These are phyloP conservation scores for Colletotrichum sp. DNA, from an alignment of 2,329 filamentous ascomycete species.

Conservation along the genomic window DNA sequence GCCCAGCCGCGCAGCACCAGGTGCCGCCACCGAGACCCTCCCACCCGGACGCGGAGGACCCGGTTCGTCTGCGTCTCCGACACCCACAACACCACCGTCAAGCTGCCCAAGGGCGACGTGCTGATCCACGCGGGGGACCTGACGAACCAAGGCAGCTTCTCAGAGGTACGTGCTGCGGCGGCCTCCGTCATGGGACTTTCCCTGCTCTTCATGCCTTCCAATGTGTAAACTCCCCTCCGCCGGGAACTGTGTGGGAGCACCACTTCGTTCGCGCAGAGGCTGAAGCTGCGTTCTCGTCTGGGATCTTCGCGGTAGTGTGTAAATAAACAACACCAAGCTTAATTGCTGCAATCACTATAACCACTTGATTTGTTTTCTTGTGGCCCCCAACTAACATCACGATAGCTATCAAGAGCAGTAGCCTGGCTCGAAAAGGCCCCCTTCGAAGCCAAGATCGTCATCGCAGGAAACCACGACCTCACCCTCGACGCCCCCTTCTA, in stretches of 20 bases:
- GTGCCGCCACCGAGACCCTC: neutral
- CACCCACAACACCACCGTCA: slow-evolving; percentile 71
- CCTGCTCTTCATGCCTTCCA: neutral
- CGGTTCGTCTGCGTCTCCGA: slow-evolving; percentile 79
- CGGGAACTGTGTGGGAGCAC: neutral
- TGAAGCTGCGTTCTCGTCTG: neutral
- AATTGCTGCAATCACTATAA: neutral
- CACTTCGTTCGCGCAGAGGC: neutral
- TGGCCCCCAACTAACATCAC: neutral
- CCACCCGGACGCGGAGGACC: slow-evolving; percentile 46
- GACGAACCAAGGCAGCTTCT: slow-evolving; percentile 72
- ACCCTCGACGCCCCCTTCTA: slow-evolving; percentile 72
- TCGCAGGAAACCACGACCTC: slow-evolving; percentile 79
- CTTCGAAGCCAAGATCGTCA: slow-evolving; percentile 73
- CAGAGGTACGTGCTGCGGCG: slow-evolving; percentile 45
- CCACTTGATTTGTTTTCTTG: too few relatives aligned
- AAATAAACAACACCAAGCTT: neutral
- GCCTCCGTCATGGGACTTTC: neutral
- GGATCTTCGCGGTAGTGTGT: neutral
- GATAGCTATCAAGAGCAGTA: slow-evolving; percentile 60
- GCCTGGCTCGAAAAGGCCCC: slow-evolving; percentile 71
- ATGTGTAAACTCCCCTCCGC: neutral
- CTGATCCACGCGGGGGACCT: slow-evolving; percentile 79
- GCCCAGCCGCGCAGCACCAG: neutral
- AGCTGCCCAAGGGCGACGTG: slow-evolving; percentile 74